Percentiles rank a stretch among this genome's conserved stretches.
phyloP scores from a whole-genome alignment of 192 early-diverging fungal species.

The Coemansia sp. region DNA sequence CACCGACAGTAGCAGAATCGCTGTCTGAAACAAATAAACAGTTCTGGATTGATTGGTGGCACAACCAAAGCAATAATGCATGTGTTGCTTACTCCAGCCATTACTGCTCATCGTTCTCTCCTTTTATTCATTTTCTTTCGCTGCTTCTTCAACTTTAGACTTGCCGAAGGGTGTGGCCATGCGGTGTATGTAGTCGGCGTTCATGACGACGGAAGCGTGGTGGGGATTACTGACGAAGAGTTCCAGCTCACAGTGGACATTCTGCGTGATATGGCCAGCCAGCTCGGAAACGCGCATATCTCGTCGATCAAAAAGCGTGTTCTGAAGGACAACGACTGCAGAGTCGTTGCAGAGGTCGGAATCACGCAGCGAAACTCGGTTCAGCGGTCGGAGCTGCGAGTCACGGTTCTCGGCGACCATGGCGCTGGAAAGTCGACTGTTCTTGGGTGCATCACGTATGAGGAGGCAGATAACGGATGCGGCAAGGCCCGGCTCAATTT shows the following conservation, averaged over 20 bases:
- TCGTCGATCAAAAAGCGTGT: constrained; percentile 36
- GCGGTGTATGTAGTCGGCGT: constrained; percentile 91
- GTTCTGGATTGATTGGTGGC: constrained; percentile 8
- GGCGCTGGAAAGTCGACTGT: constrained; percentile 86
- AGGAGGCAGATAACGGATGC: constrained; percentile 80
- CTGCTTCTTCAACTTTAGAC: constrained; percentile 73
- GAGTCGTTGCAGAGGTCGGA: constrained; percentile 73
- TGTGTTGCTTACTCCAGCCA: not conserved
- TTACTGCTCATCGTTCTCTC: not conserved
- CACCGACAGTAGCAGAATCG: not conserved
- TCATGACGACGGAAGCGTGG: constrained; percentile 76
- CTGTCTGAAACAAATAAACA: not conserved
- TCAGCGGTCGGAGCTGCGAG: constrained; percentile 75
- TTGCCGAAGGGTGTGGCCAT: constrained; percentile 85
- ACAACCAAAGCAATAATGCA: not conserved
- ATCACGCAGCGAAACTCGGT: constrained; percentile 64
- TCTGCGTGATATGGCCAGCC: constrained; percentile 32
- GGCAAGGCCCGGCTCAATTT: constrained; percentile 83
- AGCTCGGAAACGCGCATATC: constrained; percentile 38
- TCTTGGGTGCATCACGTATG: constrained; percentile 77
- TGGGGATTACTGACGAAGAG: constrained; percentile 61
- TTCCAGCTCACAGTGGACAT: constrained; percentile 30
- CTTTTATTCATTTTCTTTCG: not conserved
- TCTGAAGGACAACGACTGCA: constrained; percentile 23
- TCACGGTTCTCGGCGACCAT: constrained; percentile 80